Percentiles rank a stretch among this genome's conserved stretches.
Evolutionary conservation across 192 early-diverging fungal species (phyloP).

Genomic region (Obelidium mucronatum): DNA sequence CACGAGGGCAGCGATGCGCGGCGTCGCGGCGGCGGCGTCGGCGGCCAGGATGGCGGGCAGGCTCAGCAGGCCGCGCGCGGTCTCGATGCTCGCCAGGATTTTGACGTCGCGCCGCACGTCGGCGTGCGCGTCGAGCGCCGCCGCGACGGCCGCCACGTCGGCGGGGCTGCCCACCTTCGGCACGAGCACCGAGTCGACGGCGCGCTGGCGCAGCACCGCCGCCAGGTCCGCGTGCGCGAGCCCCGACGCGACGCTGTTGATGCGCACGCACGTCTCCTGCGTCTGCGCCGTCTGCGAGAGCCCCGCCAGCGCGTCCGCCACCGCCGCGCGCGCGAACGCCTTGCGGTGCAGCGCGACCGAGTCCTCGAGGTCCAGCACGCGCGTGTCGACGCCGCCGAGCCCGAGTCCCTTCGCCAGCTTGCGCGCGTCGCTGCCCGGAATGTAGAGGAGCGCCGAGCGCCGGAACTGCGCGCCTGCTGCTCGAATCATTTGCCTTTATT

Average conservation of each 20-base stretch:
- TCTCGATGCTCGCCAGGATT: slow-evolving; percentile 91
- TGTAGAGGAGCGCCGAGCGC: slow-evolving; percentile 25
- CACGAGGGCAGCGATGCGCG: slow-evolving; percentile 80
- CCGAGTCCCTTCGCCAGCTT: slow-evolving; percentile 81
- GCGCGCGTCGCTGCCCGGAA: slow-evolving; percentile 77
- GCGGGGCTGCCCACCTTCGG: slow-evolving; percentile 85
- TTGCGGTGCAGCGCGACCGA: slow-evolving; percentile 78
- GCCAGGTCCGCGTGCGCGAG: slow-evolving; percentile 81
- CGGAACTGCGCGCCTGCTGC: slow-evolving; percentile 18
- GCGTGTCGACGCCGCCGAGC: slow-evolving; percentile 70
- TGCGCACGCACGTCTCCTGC: slow-evolving; percentile 85
- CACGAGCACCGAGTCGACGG: slow-evolving; percentile 79
- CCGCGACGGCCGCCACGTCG: slow-evolving; percentile 78
- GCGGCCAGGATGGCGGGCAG: slow-evolving; percentile 74
- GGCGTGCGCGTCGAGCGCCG: slow-evolving; percentile 76
- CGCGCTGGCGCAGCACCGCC: slow-evolving; percentile 64
- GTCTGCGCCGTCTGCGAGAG: not conserved
- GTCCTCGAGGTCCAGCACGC: slow-evolving; percentile 95
- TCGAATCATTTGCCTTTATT: not conserved
- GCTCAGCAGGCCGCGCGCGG: slow-evolving; percentile 85
- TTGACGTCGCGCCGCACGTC: slow-evolving; percentile 57
- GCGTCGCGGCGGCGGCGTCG: slow-evolving; percentile 53
- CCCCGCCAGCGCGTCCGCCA: slow-evolving; percentile 73
- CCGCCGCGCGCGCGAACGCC: slow-evolving; percentile 68
- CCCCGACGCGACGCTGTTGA: slow-evolving; percentile 79